Conservation (phyloP, 2,329 filamentous ascomycete species). For the Trichoderma atroviride region DNA sequence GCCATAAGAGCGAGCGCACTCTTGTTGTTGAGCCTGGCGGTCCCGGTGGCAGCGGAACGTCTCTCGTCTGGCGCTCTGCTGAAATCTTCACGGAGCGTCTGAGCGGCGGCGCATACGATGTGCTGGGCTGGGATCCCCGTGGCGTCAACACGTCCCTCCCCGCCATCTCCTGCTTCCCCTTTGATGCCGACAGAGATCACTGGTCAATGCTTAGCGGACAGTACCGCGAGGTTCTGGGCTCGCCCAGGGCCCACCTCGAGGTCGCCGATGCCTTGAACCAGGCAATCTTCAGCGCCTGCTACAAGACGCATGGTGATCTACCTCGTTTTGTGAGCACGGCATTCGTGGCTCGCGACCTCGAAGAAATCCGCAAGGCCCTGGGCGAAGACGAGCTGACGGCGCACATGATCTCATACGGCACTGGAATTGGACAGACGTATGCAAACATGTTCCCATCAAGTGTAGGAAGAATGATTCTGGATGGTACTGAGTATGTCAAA, state of each 20-base stretch:
- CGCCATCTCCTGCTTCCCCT: conserved; percentile 49
- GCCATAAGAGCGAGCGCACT: conserved; percentile 49
- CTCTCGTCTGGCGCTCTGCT: conserved; percentile 43
- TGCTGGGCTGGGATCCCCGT: conserved; percentile 58
- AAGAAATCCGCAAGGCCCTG: conserved; percentile 51
- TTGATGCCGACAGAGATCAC: conserved; percentile 49
- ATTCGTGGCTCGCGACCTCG: conserved; percentile 52
- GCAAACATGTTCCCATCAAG: conserved; percentile 53
- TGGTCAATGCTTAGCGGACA: conserved; percentile 47
- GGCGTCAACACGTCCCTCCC: conserved; percentile 54
- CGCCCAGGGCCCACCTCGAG: conserved; percentile 44
- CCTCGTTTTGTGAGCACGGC: conserved; percentile 51
- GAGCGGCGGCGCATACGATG: conserved; percentile 48
- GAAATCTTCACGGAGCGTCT: conserved; percentile 46
- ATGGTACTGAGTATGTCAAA: conserved; percentile 52
- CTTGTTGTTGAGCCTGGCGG: conserved; percentile 56
- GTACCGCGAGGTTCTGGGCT: conserved; percentile 43
- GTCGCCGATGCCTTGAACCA: conserved; percentile 51
- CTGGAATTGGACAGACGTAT: conserved; percentile 55
- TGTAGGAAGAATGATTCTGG: conserved; percentile 52
- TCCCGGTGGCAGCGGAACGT: conserved; percentile 52
- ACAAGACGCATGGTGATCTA: conserved; percentile 48
- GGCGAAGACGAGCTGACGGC: conserved; percentile 52
- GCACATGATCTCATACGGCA: conserved; percentile 56
- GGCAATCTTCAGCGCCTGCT: conserved; percentile 49